These are phyloP conservation scores for Themeda triandra DNA, from an alignment of 176 grass and related monocot genomes.

Conservation along the genomic window DNA sequence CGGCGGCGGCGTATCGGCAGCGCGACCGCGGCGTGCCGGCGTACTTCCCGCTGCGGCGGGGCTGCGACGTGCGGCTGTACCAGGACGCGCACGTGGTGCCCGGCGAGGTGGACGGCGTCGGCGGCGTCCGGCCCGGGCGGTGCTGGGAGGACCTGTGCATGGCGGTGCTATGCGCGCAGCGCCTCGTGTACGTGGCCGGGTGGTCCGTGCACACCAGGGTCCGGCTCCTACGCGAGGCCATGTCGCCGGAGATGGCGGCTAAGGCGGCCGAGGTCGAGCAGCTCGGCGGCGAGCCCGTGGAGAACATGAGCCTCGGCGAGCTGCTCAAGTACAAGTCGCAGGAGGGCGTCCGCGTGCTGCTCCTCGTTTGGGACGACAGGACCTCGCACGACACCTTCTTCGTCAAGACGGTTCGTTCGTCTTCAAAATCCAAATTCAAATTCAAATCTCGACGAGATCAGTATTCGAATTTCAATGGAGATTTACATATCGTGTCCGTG, in stretches of 20 bases:
- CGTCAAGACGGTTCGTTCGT: neutral
- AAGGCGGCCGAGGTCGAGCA: slow-evolving; percentile 14
- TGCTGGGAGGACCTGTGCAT: slow-evolving; percentile 94
- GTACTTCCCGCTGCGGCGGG: slow-evolving; percentile 55
- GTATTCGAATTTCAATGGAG: neutral
- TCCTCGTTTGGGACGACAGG: slow-evolving; percentile 80
- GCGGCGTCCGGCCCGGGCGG: slow-evolving; percentile 27
- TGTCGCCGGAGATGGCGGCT: slow-evolving; percentile 30
- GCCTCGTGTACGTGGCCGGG: slow-evolving; percentile 78
- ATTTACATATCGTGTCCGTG: too few relatives aligned
- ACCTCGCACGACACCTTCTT: slow-evolving; percentile 45
- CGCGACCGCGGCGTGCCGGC: slow-evolving; percentile 25
- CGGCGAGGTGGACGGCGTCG: slow-evolving; percentile 16
- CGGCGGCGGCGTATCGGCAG: neutral
- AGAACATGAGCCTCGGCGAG: slow-evolving; percentile 45
- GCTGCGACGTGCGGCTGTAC: slow-evolving; percentile 65
- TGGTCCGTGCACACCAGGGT: slow-evolving; percentile 65
- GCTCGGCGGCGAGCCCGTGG: slow-evolving; percentile 19
- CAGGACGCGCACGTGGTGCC: slow-evolving; percentile 65
- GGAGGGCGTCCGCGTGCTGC: slow-evolving; percentile 72
- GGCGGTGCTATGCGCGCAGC: slow-evolving; percentile 60
- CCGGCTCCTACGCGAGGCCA: slow-evolving; percentile 37
- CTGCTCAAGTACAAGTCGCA: slow-evolving; percentile 81
- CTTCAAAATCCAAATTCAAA: neutral
- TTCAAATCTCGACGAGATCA: neutral